Percentiles rank a stretch among this genome's conserved stretches.
Conservation (phyloP, 1,284 basidiomycete species). For the Hemileccinum hortonii region DNA sequence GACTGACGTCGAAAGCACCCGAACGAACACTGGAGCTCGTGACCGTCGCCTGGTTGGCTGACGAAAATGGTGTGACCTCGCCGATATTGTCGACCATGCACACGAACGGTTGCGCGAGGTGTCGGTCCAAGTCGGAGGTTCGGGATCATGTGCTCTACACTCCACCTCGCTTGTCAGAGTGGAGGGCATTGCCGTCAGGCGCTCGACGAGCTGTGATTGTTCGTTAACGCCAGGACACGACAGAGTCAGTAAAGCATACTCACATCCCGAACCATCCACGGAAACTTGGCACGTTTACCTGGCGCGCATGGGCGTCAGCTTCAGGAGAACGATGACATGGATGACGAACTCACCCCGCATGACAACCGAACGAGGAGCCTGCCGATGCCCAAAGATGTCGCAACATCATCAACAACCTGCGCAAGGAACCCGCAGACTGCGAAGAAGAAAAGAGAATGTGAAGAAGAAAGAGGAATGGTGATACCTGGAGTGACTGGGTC, state of each 20-base stretch:
- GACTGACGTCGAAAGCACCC: no score
- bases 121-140: neutral
- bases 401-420: constrained; percentile 1
- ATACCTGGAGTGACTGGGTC: no score
- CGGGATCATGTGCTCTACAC: constrained; percentile 1
- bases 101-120: neutral
- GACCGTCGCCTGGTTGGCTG: neutral
- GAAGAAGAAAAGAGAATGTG: neutral
- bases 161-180: neutral
- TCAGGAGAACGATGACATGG: neutral
- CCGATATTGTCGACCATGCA: neutral
- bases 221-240: neutral
- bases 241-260: neutral
- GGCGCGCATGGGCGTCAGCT: neutral
- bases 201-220: neutral
- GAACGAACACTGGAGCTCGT: neutral
- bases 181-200: neutral
- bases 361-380: neutral
- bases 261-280: constrained; percentile 1
- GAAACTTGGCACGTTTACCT: neutral
- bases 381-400: neutral
- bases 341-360: neutral
- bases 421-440: constrained; percentile 6
- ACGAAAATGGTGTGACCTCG: neutral
- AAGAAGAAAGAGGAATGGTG: no score